Evolutionary conservation across 1,284 basidiomycete genomes (phyloP).

Genomic region (Apiotrichum akiyoshidainum): DNA sequence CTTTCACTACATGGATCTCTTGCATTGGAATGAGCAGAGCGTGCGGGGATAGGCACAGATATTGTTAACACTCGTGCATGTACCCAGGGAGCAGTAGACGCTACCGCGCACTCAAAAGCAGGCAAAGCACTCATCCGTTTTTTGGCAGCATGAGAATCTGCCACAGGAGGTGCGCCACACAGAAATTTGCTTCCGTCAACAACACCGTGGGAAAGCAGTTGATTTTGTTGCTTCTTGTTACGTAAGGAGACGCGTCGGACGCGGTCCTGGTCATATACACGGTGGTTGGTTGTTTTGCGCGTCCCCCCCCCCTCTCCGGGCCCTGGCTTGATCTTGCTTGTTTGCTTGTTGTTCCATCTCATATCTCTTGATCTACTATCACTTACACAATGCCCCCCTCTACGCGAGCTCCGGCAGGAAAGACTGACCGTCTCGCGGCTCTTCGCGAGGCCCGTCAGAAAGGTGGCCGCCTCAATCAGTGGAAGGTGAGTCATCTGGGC

Average conservation of each 20-base stretch:
- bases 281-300: not conserved
- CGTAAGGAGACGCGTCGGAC: not conserved
- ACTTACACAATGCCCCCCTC: not conserved
- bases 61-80: too few species aligned
- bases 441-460: constrained; percentile 52
- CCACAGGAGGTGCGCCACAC: too few species aligned
- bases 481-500: constrained; percentile 48
- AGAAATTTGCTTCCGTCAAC: too few species aligned
- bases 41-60: too few species aligned
- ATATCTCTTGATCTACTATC: not conserved
- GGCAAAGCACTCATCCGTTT: too few species aligned
- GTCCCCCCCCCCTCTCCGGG: not conserved
- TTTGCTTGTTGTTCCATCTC: not conserved
- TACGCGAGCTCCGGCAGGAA: constrained; percentile 5
- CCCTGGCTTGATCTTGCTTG: constrained; percentile 1
- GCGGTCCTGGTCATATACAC: not conserved
- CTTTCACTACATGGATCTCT: constrained; percentile 8
- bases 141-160: too few species aligned
- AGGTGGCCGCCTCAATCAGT: constrained; percentile 52
- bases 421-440: constrained; percentile 46
- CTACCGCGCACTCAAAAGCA: too few species aligned
- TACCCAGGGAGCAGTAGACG: too few species aligned
- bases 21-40: not conserved
- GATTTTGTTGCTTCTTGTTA: not conserved
- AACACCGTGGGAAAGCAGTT: not conserved